Evolutionary conservation across 495 filamentous ascomycete species (phyloP), one percentile per base, ranked within the genome.

Genomic region (Neurospora sp.): DNA sequence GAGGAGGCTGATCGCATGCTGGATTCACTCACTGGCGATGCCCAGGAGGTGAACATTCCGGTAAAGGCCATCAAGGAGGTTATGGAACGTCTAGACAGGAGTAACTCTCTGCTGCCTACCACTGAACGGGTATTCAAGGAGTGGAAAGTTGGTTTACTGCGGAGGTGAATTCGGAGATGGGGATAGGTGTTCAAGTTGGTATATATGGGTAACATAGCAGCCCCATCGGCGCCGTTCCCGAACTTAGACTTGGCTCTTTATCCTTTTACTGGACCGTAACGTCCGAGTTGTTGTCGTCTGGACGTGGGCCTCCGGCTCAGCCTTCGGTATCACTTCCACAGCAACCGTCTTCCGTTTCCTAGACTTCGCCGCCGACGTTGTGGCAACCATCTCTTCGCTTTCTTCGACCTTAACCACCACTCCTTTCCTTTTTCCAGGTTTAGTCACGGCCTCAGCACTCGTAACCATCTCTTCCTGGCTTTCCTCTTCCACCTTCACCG

Each of bases 101-200:
- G 87, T 72, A 90, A 86, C 74, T 7, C 68, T 9, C 79, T 88
- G 72, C 78, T 93, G 9, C 91, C 92, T 3, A 68, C 73, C 3
- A 85, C 84, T 10, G 87, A 88, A 59, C 81, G 89, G 39, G 78
- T 71, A 3, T 90, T 92, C 73, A 83, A 86, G 71, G 85, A 87
- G 40, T 94, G 92, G 92, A 84, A 83, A 45, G 89, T 93, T 53
- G 90, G 89, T 2, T 80, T 94, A 8, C 72, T 94, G 70, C 84
- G 86, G 71, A 81, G 83, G 59, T 86, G 73, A 78, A 73, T 61
- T 27, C 14, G 12, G 5, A 16, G 22, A 35, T 40, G n/a, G 68
- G 10, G 6, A 45, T 20, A 20, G 8, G 20, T 40, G 68, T 22
- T 35, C 40, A 14, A 31, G 17, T 45, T 31, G 35, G 8, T 22